Evolutionary conservation across 345 rosid genomes (phyloP), one percentile per base, ranked within the genome.

Genomic region (Brassica incana): DNA sequence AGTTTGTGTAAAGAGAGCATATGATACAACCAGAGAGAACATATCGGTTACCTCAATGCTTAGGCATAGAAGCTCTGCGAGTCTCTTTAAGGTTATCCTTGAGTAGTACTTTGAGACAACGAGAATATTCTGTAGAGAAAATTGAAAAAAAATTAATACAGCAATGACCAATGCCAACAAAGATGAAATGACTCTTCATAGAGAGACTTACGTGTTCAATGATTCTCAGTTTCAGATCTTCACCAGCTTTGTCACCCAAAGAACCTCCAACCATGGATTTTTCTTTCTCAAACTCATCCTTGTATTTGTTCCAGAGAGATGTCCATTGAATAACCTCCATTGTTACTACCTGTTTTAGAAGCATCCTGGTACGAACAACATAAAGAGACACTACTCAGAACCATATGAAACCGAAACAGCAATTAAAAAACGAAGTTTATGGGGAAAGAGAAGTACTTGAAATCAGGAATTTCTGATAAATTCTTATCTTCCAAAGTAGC

Each of bases 281-380:
- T 83, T 93, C 99, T 69, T 84, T 85, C 71, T 92, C 97, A 82
- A 96, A 96, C 79, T 96, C 99, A 69, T 86, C 92, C 79, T 88
- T 83, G 82, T 87, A 93, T 25, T 84, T 75, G 86, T 83, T 88
- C 99, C 98, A 96, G 66, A 96, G 95, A 67, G 95, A 83, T 59
- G 97, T 96, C 99, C 99, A 93, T 63, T 87, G 97, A 77, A 96
- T 87, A 77, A 96, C 98, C 88, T 96, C 99, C 98, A 93, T 90
- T 38, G 98, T 93, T 68, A 96, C 97, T 81, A 96, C 82, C 79
- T 92, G 96, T 77, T 93, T 93, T 81, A 93, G 83, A 52, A 92
- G 88, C 88, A 89, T 70, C 87, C 99, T 92, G 78, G 11, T 36
- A 71, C 36, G 29, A 16, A 32, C 33, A 40, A 15, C 14, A 67